phyloP scores from a whole-genome alignment of 1,284 basidiomycete species.

The Pseudozyma tsukubaensis region DNA sequence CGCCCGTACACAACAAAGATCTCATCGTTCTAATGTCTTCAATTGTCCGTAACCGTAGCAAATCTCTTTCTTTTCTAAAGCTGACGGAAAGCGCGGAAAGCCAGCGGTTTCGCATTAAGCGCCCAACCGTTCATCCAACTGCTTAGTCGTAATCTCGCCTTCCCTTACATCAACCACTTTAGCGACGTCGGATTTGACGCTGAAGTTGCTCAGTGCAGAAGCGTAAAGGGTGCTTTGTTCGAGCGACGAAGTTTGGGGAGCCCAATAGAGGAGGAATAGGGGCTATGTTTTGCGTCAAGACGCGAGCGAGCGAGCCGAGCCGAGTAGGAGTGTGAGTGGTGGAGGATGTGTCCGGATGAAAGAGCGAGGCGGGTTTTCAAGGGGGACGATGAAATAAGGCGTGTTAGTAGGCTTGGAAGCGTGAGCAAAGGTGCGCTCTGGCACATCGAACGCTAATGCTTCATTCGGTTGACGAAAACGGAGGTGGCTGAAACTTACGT shows the following conservation, averaged over 20 bases:
- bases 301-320: not conserved
- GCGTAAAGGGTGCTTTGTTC: constrained; percentile 66
- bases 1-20: too few relatives aligned
- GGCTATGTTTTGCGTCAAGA: constrained; percentile 8
- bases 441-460: too few relatives aligned
- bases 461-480: not conserved
- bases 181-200: constrained; percentile 57
- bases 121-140: constrained; percentile 52
- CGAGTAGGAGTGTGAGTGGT: not conserved
- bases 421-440: too few relatives aligned
- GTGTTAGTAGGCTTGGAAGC: too few relatives aligned
- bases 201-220: constrained; percentile 62
- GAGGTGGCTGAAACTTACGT: constrained; percentile 64
- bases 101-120: too few relatives aligned
- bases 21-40: too few relatives aligned
- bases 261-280: constrained; percentile 57
- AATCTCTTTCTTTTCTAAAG: not conserved
- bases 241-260: constrained; percentile 57
- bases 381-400: too few relatives aligned
- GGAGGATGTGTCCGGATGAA: too few relatives aligned
- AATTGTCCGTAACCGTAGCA: too few relatives aligned
- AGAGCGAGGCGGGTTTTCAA: not conserved
- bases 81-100: too few relatives aligned
- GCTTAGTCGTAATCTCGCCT: constrained; percentile 37
- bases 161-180: constrained; percentile 65